Evolutionary conservation across 805 yeast genomes (phyloP).

Genomic region (Saccharomycopsis javanensis): DNA sequence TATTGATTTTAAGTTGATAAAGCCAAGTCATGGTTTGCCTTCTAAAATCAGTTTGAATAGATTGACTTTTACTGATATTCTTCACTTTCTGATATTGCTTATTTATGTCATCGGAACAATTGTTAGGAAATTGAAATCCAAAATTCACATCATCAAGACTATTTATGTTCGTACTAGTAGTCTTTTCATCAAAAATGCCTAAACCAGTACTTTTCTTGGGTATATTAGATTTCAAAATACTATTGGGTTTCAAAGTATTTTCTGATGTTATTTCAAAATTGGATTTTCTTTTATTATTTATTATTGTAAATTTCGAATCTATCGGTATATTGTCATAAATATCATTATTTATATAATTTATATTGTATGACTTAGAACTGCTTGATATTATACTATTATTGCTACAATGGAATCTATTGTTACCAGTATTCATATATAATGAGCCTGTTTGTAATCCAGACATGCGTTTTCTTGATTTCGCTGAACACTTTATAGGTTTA

Average conservation of each 20-base stretch:
- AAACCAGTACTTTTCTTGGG: not conserved
- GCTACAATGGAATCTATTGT: not conserved
- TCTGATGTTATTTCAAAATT: not conserved
- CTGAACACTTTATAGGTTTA: constrained; percentile 17
- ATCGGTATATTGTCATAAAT: not conserved
- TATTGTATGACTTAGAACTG: not conserved
- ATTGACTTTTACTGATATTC: not conserved
- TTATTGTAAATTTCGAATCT: not conserved
- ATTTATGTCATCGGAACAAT: not conserved
- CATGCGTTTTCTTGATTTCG: constrained; percentile 9
- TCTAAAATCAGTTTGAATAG: not conserved
- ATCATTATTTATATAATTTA: not conserved
- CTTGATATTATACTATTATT: not conserved
- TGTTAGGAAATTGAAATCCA: constrained; percentile 10
- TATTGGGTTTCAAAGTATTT: not conserved
- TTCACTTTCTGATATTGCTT: not conserved
- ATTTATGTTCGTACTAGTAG: not conserved
- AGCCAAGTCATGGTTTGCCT: constrained; percentile 13
- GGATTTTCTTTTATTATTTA: not conserved
- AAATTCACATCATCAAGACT: constrained; percentile 3
- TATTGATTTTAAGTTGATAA: not conserved
- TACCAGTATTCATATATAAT: not conserved
- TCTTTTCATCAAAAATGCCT: not conserved
- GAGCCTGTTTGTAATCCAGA: not conserved
- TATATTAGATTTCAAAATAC: not conserved